phyloP scores from a whole-genome alignment of 768 basidiomycete species.

The Hydnum rufescens region DNA sequence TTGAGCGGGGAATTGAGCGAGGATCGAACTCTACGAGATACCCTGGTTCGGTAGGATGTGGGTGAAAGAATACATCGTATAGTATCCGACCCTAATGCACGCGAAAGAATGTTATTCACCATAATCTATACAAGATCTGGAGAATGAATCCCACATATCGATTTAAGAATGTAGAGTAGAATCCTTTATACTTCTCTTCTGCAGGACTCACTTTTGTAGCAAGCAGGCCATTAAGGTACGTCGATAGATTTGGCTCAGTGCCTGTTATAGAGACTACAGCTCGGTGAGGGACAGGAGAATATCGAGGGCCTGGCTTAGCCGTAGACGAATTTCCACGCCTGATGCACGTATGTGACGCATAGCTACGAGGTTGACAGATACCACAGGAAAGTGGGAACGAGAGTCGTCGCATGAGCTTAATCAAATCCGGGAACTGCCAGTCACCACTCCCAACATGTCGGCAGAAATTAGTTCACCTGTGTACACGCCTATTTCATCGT shows the following conservation, averaged over 20 bases:
- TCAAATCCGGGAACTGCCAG: no score
- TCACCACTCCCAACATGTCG: no score
- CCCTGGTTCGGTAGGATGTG: conserved; percentile 29
- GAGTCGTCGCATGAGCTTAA: no score
- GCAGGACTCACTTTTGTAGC: conserved; percentile 24
- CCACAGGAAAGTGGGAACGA: no score
- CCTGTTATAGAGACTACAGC: conserved; percentile 60
- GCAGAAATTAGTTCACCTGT: no score
- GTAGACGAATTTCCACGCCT: no score
- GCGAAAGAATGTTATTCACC: neutral
- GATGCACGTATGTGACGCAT: no score
- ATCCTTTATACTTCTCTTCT: conserved; percentile 26
- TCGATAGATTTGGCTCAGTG: conserved; percentile 41
- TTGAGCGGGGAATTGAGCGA: conserved; percentile 12
- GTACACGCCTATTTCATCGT: no score
- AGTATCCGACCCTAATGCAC: conserved; percentile 79
- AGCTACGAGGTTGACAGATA: no score
- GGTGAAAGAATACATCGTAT: conserved; percentile 75
- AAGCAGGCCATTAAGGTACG: conserved; percentile 63
- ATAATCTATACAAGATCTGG: neutral
- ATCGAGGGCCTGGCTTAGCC: conserved; percentile 1
- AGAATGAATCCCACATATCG: conserved; percentile 37
- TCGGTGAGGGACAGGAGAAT: conserved; percentile 45
- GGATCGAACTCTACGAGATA: conserved; percentile 60
- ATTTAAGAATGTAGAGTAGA: conserved; percentile 56